Conservation (phyloP, 371 early-diverging fungal genomes). For the Apophysomyces elegans region DNA sequence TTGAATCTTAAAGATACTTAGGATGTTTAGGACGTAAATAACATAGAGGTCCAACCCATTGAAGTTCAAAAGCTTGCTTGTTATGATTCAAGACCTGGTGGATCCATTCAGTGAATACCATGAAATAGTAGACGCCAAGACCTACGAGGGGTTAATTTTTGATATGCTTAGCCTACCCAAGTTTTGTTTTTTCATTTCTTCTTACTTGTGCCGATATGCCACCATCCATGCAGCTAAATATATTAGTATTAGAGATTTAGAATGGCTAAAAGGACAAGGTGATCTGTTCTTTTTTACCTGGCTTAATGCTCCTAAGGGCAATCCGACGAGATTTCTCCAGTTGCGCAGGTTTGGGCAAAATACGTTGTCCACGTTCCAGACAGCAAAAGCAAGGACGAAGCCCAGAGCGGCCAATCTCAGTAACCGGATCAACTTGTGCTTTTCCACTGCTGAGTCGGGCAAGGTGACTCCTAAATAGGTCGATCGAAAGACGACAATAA, state of each 20-base stretch:
- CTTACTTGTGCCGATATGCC: conserved; percentile 70
- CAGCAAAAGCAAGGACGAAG: conserved; percentile 63
- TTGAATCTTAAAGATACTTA: not conserved
- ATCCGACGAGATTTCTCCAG: conserved; percentile 53
- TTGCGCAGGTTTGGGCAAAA: conserved; percentile 62
- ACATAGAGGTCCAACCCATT: conserved; percentile 44
- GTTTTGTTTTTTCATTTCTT: not conserved
- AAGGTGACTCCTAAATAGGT: conserved; percentile 38
- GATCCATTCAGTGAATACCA: conserved; percentile 46
- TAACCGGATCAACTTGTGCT: conserved; percentile 32
- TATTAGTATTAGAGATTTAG: not conserved
- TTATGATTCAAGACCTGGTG: conserved; percentile 26
- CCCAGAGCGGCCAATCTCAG: conserved; percentile 44
- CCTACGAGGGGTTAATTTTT: conserved; percentile 18
- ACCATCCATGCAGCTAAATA: conserved; percentile 81
- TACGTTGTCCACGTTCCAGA: conserved; percentile 85
- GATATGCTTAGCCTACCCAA: not conserved
- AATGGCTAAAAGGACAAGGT: not conserved
- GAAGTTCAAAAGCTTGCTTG: conserved; percentile 22
- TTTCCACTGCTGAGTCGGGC: conserved; percentile 38
- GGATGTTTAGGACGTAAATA: conserved; percentile 28
- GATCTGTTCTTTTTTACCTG: conserved; percentile 25
- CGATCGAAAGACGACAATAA: conserved; percentile 52
- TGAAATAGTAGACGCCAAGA: conserved; percentile 43
- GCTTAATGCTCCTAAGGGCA: conserved; percentile 56